phyloP scores from a whole-genome alignment of 306 rosid species.

The Heteromeles arbutifolia region DNA sequence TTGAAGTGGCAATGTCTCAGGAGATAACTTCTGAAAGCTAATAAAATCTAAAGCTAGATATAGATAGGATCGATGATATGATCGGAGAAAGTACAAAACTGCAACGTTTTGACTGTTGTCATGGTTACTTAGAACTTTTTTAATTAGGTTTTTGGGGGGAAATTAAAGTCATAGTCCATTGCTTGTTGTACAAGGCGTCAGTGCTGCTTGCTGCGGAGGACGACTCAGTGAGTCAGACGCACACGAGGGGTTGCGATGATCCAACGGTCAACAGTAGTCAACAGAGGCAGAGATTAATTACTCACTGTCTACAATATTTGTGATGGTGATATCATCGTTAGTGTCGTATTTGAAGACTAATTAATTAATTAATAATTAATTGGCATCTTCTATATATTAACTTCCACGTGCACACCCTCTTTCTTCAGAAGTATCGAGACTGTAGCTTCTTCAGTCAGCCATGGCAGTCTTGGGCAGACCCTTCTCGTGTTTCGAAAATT shows the following conservation, averaged over 20 bases:
- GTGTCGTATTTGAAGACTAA: background rate
- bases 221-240: background rate
- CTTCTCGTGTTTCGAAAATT: background rate
- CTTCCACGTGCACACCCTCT: background rate
- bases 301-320: background rate
- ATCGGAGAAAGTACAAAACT: background rate
- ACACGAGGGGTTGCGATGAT: background rate
- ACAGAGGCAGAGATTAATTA: background rate
- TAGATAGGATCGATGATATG: background rate
- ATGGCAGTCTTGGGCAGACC: background rate
- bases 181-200: slow-evolving; percentile 1
- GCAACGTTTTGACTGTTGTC: background rate
- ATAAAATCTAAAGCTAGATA: background rate
- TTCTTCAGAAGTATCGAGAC: background rate
- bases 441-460: background rate
- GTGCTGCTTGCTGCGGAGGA: background rate
- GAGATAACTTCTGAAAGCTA: background rate
- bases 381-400: background rate
- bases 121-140: background rate
- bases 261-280: background rate
- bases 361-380: background rate
- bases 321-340: background rate
- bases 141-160: background rate
- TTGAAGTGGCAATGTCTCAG: background rate
- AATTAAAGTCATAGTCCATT: background rate